Base-by-base conservation (phyloP, 1,139 yeast species). In the Wickerhamomyces sp. region DNA sequence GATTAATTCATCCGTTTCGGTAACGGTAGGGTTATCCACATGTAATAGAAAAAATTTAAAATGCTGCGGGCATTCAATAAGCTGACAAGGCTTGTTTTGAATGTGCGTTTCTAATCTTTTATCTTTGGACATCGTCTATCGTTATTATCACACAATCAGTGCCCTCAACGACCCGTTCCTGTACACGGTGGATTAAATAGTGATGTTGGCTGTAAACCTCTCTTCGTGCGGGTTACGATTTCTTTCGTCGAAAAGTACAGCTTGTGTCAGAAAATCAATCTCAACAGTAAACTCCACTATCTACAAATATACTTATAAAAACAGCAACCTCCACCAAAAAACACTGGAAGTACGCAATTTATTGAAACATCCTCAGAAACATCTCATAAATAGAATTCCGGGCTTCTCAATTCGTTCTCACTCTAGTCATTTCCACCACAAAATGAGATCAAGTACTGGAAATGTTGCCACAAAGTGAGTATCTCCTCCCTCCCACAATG, bases 401-500 rank as follows among this genome's bases (percentile, higher is more conserved):
- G 29, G 15, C 15, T 16, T 6, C 6, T n/a, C 29, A 14, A 15
- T 15, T 27, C 29, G 29, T 12, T 15, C 17, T 12, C 29, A 27
- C 17, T 27, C 38, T 15, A 12, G 14, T 15, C 40, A 37, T 36
- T 25, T 20, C 14, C 32, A 38, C 31, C 15, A 43, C 21, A 28
- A 35, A 37, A 36, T 39, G 32, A 39, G 43, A 21, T 39, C 38
- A 25, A 14, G 27, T 24, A 39, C 43, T 40, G 43, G 43, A 36
- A 42, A 46, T 21, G 36, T 35, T 33, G 40, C 52, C 39, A 45
- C 56, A 12, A 39, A 36, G 56, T 50, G 30, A 43, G 56, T 51
- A 38, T 17, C 5, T 13, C 2, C 19, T 10, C 9, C 16, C 30
- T 7, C 17, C 18, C 10, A 2, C 28, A 8, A 30, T 10, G 14